Conservation (phyloP, 2,329 filamentous ascomycete genomes). For the Epichloe hybrida region DNA sequence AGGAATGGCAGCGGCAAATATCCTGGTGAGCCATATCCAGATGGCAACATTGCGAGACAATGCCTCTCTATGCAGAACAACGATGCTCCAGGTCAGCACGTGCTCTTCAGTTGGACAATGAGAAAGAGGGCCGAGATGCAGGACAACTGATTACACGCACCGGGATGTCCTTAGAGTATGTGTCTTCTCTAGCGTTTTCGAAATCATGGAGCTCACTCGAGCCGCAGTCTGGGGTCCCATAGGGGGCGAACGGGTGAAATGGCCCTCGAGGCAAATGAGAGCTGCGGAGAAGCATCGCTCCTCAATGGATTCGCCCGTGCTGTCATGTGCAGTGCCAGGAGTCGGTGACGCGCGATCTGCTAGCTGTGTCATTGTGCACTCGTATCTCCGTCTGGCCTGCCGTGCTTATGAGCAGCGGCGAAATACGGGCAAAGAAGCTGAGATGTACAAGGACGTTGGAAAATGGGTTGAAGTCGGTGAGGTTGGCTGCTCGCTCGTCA, state of each 20-base stretch:
- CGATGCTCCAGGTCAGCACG: constrained; percentile 6
- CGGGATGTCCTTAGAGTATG: constrained; percentile 46
- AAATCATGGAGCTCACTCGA: constrained; percentile 43
- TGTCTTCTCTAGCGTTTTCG: constrained; percentile 49
- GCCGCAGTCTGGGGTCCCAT: constrained; percentile 43
- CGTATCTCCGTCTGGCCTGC: background rate
- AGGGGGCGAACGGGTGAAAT: constrained; percentile 40
- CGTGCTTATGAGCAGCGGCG: background rate
- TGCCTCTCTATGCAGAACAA: constrained; percentile 31
- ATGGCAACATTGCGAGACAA: constrained; percentile 50
- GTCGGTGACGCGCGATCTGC: constrained; percentile 12
- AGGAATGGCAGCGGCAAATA: constrained; percentile 47
- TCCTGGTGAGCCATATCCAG: constrained; percentile 51
- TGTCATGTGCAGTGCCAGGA: constrained; percentile 8
- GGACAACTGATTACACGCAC: constrained; percentile 20
- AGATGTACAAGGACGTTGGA: background rate
- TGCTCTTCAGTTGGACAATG: background rate
- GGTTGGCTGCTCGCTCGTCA: background rate
- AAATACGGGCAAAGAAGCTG: background rate
- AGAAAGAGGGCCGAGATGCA: background rate
- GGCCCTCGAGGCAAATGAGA: constrained; percentile 47
- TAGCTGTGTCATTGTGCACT: constrained; percentile 13
- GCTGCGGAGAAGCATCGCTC: constrained; percentile 48
- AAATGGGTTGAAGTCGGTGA: background rate
- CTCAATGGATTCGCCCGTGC: constrained; percentile 38